Evolutionary conservation across 495 filamentous ascomycete species (phyloP), one percentile per base, ranked within the genome.

Genomic region (Penicillium mononematosum): DNA sequence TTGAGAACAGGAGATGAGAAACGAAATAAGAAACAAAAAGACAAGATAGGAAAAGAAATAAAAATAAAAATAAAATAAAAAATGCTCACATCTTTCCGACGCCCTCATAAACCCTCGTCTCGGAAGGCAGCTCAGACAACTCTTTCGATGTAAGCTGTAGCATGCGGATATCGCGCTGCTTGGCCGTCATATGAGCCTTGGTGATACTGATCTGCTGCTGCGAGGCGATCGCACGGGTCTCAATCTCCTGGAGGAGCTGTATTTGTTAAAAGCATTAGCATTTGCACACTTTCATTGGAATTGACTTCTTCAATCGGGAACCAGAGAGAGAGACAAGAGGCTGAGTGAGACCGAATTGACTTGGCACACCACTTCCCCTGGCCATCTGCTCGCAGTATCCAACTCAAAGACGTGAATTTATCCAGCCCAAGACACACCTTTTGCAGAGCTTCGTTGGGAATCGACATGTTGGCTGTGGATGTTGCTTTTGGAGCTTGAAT

Each of bases 131-230:
- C 9, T 85, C 78, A 29, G 84, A 81, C 48, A 97, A 77, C 73
- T 98, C 94, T 55, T 81, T 89, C 9, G 85, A 83, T 31, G 94
- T 97, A 55, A 98, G 78, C 73, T 96, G 89, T 27, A 94, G 81
- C 74, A 96, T 85, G 19, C 94, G 88, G 59, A 88, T 84, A 66
- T 97, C 92, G 47, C 92, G 86, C 68, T 93, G 89, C 76, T 96
- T 96, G 56, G 82, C 80, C 3, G 88, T 83, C 58, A 96, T 86
- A 71, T 96, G 92, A 8, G 89, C 83, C 66, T 89, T 89, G 58
- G 93, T 91, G 58, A 96, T 80, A 61, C 83, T 83, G 66, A 98
- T 92, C 65, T 98, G 92, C 70, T 96, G 93, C 69, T 96, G 91
- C 22, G 95, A 89, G 53, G 85, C 83, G 24, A 90, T 77, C 4